Conservation (phyloP, 129 eudicot species). For the Cynara cardunculus region DNA sequence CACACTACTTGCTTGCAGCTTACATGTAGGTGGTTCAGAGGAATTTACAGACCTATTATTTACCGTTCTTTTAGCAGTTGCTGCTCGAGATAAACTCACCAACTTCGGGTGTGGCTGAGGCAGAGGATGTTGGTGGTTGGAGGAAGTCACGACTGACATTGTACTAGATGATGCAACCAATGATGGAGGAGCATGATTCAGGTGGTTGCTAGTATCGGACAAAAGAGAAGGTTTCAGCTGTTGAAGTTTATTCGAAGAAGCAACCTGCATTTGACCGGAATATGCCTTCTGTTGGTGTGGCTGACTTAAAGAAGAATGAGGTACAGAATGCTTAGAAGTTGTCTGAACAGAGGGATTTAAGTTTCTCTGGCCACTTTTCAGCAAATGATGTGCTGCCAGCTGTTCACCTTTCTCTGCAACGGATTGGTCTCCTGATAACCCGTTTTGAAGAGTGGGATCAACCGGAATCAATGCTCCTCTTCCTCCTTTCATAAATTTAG, state of each 20-base stretch:
- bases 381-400: constrained; percentile 23
- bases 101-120: constrained; percentile 38
- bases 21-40: constrained; percentile 32
- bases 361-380: constrained; percentile 35
- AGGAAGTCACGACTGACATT: constrained; percentile 21
- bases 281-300: constrained; percentile 23
- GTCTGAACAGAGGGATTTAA: background rate
- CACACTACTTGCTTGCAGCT: constrained; percentile 26
- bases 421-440: constrained; percentile 38
- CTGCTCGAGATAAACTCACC: constrained; percentile 31
- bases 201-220: constrained; percentile 32
- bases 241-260: background rate
- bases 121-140: constrained; percentile 31
- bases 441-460: constrained; percentile 19
- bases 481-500: constrained; percentile 46
- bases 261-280: constrained; percentile 31
- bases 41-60: constrained; percentile 34
- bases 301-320: constrained; percentile 14
- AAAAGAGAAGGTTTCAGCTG: constrained; percentile 15
- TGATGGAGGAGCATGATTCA: constrained; percentile 26
- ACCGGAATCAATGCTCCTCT: background rate
- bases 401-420: constrained; percentile 41
- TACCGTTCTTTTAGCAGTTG: constrained; percentile 27
- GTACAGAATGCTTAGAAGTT: too few relatives aligned
- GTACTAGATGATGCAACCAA: constrained; percentile 25